Evolutionary conservation across 1,284 basidiomycete genomes (phyloP).

Genomic region (Earliella scabrosa): DNA sequence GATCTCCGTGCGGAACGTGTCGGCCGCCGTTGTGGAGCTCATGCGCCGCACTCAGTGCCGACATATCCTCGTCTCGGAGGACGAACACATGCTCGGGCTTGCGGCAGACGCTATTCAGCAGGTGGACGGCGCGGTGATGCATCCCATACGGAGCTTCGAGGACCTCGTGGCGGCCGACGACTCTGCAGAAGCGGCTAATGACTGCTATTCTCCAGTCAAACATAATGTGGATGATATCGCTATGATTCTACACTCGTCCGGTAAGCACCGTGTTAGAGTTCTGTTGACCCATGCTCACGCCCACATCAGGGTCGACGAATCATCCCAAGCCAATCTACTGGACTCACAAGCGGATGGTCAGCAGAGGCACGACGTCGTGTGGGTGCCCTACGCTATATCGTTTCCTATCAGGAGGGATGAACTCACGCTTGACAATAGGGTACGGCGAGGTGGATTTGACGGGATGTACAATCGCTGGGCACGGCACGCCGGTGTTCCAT

Average conservation of each 20-base stretch:
- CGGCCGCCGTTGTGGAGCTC: conserved; percentile 25
- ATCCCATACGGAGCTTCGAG: conserved; percentile 17
- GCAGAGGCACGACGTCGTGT: conserved; percentile 15
- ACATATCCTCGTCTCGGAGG: conserved; percentile 13
- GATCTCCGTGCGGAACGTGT: conserved; percentile 24
- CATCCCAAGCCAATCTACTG: conserved; percentile 29
- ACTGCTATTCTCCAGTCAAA: neutral
- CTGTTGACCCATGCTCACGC: no score
- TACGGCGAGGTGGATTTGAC: conserved; percentile 18
- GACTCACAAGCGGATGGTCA: conserved; percentile 16
- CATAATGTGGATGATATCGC: neutral
- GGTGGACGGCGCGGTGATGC: neutral
- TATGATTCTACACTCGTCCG: conserved; percentile 30
- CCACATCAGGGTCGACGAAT: conserved; percentile 21
- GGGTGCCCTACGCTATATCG: no score
- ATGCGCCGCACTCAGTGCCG: conserved; percentile 7
- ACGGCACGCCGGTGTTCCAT: conserved; percentile 30
- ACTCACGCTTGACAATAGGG: no score
- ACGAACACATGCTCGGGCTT: conserved; percentile 7
- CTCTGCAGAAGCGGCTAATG: neutral
- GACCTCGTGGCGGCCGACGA: conserved; percentile 10
- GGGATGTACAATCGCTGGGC: conserved; percentile 17
- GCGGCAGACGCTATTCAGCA: neutral
- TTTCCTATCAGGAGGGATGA: no score
- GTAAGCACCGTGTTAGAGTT: conserved; percentile 2